Evolutionary conservation across 352 stramenopile species (phyloP).

Genomic region (Phytophthora kernoviae): DNA sequence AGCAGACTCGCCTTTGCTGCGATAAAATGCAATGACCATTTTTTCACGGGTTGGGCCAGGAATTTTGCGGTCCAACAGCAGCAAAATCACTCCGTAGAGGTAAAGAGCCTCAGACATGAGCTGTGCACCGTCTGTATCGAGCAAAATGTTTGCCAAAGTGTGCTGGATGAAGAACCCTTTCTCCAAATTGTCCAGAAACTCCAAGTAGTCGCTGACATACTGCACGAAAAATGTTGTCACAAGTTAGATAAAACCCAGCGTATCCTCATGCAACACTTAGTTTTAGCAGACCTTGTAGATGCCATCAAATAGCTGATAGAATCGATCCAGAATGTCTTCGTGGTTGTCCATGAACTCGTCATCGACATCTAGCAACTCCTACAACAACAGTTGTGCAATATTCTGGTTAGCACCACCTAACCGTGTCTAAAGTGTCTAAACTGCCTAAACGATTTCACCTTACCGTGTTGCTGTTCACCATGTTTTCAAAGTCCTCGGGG

Average conservation of each 20-base stretch:
- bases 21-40: constrained; percentile 91
- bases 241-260: not conserved
- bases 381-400: constrained; percentile 4
- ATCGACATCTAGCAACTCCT: constrained; percentile 90
- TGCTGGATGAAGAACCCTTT: constrained; percentile 96
- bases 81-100: constrained; percentile 94
- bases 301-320: constrained; percentile 90
- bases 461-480: constrained; percentile 91
- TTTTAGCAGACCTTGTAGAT: constrained; percentile 79
- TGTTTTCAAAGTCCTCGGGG: constrained; percentile 94
- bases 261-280: not conserved
- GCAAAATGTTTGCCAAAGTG: constrained; percentile 93
- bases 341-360: constrained; percentile 93
- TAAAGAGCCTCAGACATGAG: constrained; percentile 95
- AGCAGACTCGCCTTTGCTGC: constrained; percentile 87
- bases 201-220: constrained; percentile 93
- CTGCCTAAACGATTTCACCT: constrained; percentile 12
- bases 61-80: constrained; percentile 94
- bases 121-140: constrained; percentile 94
- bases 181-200: constrained; percentile 93
- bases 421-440: constrained; percentile 29
- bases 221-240: constrained; percentile 21
- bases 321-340: constrained; percentile 83
- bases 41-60: constrained; percentile 89
- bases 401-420: constrained; percentile 2